These are phyloP conservation scores for Macadamia tetraphylla DNA, from an alignment of 164 flowering plant genomes.

Conservation along the genomic window DNA sequence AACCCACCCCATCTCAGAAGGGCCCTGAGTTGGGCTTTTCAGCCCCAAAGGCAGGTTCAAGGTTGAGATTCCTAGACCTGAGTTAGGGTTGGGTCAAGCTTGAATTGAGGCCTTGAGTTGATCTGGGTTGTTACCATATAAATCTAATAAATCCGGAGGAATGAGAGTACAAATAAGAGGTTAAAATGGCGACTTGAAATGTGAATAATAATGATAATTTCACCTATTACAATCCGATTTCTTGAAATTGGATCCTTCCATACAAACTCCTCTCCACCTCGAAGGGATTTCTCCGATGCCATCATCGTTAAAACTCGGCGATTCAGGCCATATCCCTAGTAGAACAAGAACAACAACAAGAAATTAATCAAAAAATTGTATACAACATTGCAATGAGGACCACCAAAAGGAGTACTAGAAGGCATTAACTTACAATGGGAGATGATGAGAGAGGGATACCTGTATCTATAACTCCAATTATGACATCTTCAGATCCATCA, in stretches of 20 bases:
- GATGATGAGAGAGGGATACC: constrained; percentile 7
- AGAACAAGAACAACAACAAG: neutral
- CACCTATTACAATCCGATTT: constrained; percentile 65
- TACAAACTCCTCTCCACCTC: constrained; percentile 77
- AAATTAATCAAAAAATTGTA: neutral
- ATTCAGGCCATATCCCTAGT: constrained; percentile 78
- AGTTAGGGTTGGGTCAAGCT: no score
- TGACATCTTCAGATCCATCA: constrained; percentile 13
- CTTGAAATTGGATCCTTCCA: constrained; percentile 60
- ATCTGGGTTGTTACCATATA: no score
- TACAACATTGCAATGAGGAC: no score
- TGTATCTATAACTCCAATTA: constrained; percentile 29
- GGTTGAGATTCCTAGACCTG: no score
- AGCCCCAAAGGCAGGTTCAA: no score
- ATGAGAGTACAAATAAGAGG: no score
- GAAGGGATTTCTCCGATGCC: constrained; percentile 63
- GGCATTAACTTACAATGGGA: neutral
- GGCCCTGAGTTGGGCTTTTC: no score
- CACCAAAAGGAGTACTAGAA: no score
- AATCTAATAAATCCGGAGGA: no score
- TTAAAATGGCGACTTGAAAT: no score
- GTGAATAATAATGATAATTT: neutral
- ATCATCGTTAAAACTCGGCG: constrained; percentile 57
- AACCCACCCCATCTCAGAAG: no score
- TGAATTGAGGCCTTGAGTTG: neutral